phyloP scores from a whole-genome alignment of 805 yeast genomes.

The Wickerhamiella vanderwaltii region DNA sequence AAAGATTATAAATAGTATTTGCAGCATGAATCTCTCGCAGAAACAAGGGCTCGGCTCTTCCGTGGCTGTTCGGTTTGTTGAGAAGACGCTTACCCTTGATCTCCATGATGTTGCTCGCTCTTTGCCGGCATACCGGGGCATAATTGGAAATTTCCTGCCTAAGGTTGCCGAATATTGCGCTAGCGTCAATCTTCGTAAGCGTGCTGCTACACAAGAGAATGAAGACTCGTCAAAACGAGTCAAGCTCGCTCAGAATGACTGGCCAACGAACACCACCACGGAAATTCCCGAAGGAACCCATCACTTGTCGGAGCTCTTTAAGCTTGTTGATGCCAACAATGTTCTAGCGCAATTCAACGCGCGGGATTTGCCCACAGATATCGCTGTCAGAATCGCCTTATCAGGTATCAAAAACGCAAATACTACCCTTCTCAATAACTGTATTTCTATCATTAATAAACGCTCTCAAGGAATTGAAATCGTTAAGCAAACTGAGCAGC shows the following conservation, averaged over 20 bases:
- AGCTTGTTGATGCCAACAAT: constrained; percentile 48
- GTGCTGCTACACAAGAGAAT: constrained; percentile 26
- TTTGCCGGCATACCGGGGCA: constrained; percentile 28
- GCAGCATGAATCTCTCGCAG: constrained; percentile 39
- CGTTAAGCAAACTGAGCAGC: constrained; percentile 22
- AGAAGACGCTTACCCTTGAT: constrained; percentile 19
- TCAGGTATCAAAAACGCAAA: constrained; percentile 51
- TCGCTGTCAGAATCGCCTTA: constrained; percentile 50
- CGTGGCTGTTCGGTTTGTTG: constrained; percentile 19
- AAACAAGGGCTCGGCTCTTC: constrained; percentile 27
- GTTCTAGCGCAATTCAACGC: constrained; percentile 60
- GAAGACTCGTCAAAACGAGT: constrained; percentile 22
- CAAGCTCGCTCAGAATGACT: constrained; percentile 15
- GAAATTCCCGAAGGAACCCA: constrained; percentile 18
- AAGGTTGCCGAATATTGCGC: constrained; percentile 24
- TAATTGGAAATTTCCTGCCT: constrained; percentile 23
- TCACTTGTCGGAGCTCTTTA: constrained; percentile 50
- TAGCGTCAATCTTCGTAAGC: constrained; percentile 22
- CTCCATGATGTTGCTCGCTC: constrained; percentile 10
- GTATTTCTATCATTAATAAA: constrained; percentile 54
- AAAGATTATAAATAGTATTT: constrained; percentile 45
- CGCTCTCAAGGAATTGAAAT: constrained; percentile 43
- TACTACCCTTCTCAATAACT: constrained; percentile 43
- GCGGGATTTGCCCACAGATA: constrained; percentile 49
- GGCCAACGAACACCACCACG: constrained; percentile 16